Percentiles rank a stretch among this genome's conserved stretches.
Evolutionary conservation across 352 stramenopile species (phyloP).

Genomic region (Hyaloperonospora brassicae): DNA sequence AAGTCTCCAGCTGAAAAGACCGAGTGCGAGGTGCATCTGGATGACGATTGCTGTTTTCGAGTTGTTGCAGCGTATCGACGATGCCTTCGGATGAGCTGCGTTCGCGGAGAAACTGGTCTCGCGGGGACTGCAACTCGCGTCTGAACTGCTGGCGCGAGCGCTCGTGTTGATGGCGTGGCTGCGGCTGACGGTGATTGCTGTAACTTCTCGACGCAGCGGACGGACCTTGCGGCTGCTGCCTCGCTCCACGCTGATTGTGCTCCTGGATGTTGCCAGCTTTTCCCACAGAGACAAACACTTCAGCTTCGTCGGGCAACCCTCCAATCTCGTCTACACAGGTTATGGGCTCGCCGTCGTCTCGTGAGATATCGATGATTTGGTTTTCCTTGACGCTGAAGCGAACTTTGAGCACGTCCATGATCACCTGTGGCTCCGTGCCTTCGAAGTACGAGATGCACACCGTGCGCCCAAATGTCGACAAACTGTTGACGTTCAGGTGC

Average conservation of each 20-base stretch:
- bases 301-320: slow-evolving; percentile 47
- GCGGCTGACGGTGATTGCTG: slow-evolving; percentile 16
- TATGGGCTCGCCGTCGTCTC: slow-evolving; percentile 61
- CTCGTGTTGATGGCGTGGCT: slow-evolving; percentile 19
- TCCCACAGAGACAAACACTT: slow-evolving; percentile 69
- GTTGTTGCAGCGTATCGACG: slow-evolving; percentile 36
- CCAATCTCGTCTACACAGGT: slow-evolving; percentile 35
- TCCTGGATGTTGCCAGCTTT: slow-evolving; percentile 75
- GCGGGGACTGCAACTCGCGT: slow-evolving; percentile 25
- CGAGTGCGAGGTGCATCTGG: slow-evolving; percentile 35
- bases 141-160: slow-evolving; percentile 25
- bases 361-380: slow-evolving; percentile 73
- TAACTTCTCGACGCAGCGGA: slow-evolving; percentile 9
- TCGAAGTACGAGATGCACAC: slow-evolving; percentile 79
- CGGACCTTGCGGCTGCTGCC: slow-evolving; percentile 17
- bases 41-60: slow-evolving; percentile 14
- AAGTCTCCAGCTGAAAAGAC: slow-evolving; percentile 43
- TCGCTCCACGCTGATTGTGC: slow-evolving; percentile 19
- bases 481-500: slow-evolving; percentile 68
- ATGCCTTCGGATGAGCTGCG: slow-evolving; percentile 52
- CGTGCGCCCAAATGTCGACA: slow-evolving; percentile 68
- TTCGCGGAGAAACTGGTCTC: slow-evolving; percentile 35
- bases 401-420: slow-evolving; percentile 70
- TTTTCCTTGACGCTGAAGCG: slow-evolving; percentile 68
- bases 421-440: slow-evolving; percentile 61